Percentiles rank a stretch among this genome's conserved stretches.
Conservation (phyloP, 805 yeast genomes). For the Clavispora vitiphila region DNA sequence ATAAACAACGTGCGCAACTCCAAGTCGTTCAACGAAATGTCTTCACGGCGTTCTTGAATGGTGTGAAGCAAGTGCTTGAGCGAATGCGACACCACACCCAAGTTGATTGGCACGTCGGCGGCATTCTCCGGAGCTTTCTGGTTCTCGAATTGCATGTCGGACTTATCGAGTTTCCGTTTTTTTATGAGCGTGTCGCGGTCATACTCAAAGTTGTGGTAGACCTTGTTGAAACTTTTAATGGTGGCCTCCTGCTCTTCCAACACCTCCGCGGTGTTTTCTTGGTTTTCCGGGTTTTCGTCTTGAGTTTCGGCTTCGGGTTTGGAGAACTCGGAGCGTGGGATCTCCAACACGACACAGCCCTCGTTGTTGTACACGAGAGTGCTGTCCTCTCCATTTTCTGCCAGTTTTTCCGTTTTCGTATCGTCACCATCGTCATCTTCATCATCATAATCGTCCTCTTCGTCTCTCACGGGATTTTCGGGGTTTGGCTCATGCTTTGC, state of each 20-base stretch:
- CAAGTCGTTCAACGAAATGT: constrained; percentile 65
- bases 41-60: constrained; percentile 77
- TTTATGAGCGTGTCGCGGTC: constrained; percentile 73
- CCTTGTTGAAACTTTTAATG: constrained; percentile 62
- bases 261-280: constrained; percentile 9
- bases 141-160: constrained; percentile 63
- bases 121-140: constrained; percentile 10
- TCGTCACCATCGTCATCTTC: constrained; percentile 18
- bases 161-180: constrained; percentile 71
- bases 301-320: constrained; percentile 5
- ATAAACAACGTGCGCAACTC: constrained; percentile 80
- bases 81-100: constrained; percentile 36
- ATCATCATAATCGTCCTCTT: constrained; percentile 18
- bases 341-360: constrained; percentile 26
- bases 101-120: constrained; percentile 25
- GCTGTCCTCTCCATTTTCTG: constrained; percentile 4
- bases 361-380: constrained; percentile 20
- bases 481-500: not conserved
- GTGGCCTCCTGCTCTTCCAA: constrained; percentile 39
- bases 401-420: constrained; percentile 17
- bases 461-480: constrained; percentile 7
- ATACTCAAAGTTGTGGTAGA: constrained; percentile 72
- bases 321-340: constrained; percentile 28
- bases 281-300: constrained; percentile 7
- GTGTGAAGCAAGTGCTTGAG: constrained; percentile 74